Conservation (phyloP, 2,329 filamentous ascomycete genomes). For the Gliomastix tumulicola region DNA sequence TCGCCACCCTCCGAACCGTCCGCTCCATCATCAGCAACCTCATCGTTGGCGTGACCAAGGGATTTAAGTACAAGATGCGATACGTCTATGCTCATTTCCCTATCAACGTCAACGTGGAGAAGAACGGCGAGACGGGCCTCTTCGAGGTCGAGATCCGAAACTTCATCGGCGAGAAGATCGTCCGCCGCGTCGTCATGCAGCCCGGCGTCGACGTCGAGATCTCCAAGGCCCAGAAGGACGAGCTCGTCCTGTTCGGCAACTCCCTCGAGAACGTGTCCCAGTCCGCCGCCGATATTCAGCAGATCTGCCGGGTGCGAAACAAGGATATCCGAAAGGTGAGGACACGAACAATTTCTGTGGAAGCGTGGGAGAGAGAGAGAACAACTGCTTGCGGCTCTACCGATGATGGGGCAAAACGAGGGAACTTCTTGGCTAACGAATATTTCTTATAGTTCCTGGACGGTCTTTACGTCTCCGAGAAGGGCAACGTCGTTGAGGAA, state of each 20-base stretch:
- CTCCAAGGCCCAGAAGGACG: constrained; percentile 93
- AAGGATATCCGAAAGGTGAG: constrained; percentile 99
- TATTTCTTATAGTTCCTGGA: constrained; percentile 75
- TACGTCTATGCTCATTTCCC: constrained; percentile 99
- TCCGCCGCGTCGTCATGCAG: constrained; percentile 85
- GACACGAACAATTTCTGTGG: too few species aligned
- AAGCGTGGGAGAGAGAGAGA: too few species aligned
- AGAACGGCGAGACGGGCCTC: constrained; percentile 84
- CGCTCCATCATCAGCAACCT: constrained; percentile 98
- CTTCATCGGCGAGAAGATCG: constrained; percentile 99
- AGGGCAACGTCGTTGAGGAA: constrained; percentile 84
- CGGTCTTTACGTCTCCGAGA: constrained; percentile 99
- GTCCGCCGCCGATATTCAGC: constrained; percentile 97
- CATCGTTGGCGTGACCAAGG: constrained; percentile 96
- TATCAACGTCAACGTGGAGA: constrained; percentile 99
- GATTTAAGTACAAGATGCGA: constrained; percentile 99
- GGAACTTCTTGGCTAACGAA: constrained; percentile 17
- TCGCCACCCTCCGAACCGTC: constrained; percentile 96
- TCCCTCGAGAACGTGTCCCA: constrained; percentile 96
- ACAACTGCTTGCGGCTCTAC: too few species aligned
- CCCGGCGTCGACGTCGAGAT: constrained; percentile 83
- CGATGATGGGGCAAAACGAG: too few species aligned
- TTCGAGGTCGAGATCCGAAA: constrained; percentile 98
- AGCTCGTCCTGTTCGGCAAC: constrained; percentile 90
- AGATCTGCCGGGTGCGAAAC: constrained; percentile 99